These are phyloP conservation scores for Colletotrichum destructivum DNA, from an alignment of 2,329 filamentous ascomycete species.

Conservation along the genomic window DNA sequence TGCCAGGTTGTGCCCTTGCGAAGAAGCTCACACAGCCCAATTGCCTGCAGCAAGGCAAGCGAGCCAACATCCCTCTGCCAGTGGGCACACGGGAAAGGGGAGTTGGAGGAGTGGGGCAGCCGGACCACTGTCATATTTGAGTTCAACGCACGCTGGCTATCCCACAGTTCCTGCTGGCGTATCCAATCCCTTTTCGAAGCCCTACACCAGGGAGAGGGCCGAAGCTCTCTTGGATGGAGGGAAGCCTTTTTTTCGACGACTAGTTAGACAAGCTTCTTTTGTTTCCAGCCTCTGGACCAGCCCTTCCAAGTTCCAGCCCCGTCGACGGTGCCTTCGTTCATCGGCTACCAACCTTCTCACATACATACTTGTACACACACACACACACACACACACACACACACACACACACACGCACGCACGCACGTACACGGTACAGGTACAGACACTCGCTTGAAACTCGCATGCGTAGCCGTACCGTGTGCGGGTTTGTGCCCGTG, in stretches of 20 bases:
- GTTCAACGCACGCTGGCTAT: slow-evolving; percentile 20
- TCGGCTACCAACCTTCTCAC: slow-evolving; percentile 7
- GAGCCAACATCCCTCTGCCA: slow-evolving; percentile 15
- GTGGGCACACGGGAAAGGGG: slow-evolving; percentile 12
- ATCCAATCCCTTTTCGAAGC: slow-evolving; percentile 32
- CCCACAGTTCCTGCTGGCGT: slow-evolving; percentile 21
- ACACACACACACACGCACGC: background rate
- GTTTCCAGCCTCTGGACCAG: slow-evolving; percentile 35
- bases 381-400: background rate
- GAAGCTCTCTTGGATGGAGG: slow-evolving; percentile 18
- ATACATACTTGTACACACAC: background rate
- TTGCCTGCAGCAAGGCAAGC: slow-evolving; percentile 25
- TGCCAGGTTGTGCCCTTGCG: slow-evolving; percentile 9
- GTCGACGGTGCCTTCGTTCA: slow-evolving; percentile 20
- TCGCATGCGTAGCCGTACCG: slow-evolving; percentile 4
- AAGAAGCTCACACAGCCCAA: slow-evolving; percentile 23
- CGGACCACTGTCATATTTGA: slow-evolving; percentile 17
- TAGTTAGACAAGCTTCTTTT: slow-evolving; percentile 37
- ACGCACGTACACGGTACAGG: background rate
- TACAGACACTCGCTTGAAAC: slow-evolving; percentile 36
- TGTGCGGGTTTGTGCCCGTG: slow-evolving; percentile 7
- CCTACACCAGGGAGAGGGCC: slow-evolving; percentile 28
- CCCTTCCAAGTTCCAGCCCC: slow-evolving; percentile 15
- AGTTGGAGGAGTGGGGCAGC: slow-evolving; percentile 30
- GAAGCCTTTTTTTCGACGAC: slow-evolving; percentile 23